Conservation (phyloP, 345 rosid species). For the Gynandropsis gynandra region DNA sequence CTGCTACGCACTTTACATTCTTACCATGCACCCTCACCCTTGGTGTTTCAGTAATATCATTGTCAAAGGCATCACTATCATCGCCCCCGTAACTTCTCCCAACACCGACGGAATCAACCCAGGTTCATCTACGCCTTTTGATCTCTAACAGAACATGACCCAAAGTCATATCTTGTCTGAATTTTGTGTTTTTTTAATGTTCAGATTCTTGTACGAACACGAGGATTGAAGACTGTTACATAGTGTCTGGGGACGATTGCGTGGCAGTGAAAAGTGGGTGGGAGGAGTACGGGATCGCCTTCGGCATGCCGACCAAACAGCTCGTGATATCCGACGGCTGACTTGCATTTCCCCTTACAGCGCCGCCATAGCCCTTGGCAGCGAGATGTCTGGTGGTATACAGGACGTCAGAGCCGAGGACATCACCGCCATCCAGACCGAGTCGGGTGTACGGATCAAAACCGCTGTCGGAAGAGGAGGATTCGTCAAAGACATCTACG, state of each 20-base stretch:
- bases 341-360: conserved; percentile 67
- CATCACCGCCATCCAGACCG: conserved; percentile 40
- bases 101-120: conserved; percentile 95
- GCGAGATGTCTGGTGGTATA: conserved; percentile 78
- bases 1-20: background rate
- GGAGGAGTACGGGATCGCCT: conserved; percentile 51
- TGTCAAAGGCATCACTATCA: conserved; percentile 71
- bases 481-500: conserved; percentile 44
- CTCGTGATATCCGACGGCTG: conserved; percentile 46
- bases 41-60: conserved; percentile 51
- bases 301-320: conserved; percentile 40
- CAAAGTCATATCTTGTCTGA: background rate
- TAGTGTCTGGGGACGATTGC: conserved; percentile 90
- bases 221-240: conserved; percentile 78
- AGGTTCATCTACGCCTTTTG: conserved; percentile 32
- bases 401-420: conserved; percentile 44
- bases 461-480: conserved; percentile 59
- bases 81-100: conserved; percentile 80
- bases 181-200: background rate
- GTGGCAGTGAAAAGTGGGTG: conserved; percentile 80
- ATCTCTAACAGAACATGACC: background rate
- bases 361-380: conserved; percentile 61
- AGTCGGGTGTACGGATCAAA: conserved; percentile 52
- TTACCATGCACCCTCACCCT: conserved; percentile 7
- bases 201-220: conserved; percentile 90